A percentile compares a stretch with the other conserved stretches of the same genome.
Evolutionary conservation across 495 filamentous ascomycete species (phyloP).

Genomic region (Aspergillus avenaceus): DNA sequence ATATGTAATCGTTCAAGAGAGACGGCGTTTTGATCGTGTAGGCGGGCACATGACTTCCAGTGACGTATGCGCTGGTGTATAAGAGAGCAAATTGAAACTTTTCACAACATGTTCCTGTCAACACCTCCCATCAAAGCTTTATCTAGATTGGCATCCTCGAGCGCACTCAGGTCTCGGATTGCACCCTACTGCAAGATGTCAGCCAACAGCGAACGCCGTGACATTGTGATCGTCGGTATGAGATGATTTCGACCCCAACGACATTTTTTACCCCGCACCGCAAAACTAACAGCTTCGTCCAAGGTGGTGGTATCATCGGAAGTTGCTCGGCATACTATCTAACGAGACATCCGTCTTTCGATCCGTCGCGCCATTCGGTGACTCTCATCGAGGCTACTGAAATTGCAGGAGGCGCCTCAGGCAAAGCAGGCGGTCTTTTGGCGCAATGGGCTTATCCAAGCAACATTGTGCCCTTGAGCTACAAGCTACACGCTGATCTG

Average conservation of each 20-base stretch:
- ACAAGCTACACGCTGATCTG: constrained; percentile 74
- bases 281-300: constrained; percentile 6
- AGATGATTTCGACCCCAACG: constrained; percentile 7
- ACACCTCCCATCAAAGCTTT: constrained; percentile 1
- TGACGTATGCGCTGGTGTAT: constrained; percentile 25
- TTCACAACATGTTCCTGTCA: background rate
- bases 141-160: constrained; percentile 26
- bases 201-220: constrained; percentile 38
- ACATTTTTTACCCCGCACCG: constrained; percentile 28
- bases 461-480: constrained; percentile 83
- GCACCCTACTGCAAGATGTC: constrained; percentile 31
- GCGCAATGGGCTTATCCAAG: constrained; percentile 90
- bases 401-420: constrained; percentile 87
- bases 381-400: constrained; percentile 85
- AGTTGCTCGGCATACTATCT: constrained; percentile 92
- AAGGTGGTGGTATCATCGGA: constrained; percentile 94
- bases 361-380: constrained; percentile 69
- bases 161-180: constrained; percentile 13
- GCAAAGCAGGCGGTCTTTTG: constrained; percentile 90
- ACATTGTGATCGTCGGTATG: constrained; percentile 70
- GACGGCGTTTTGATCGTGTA: background rate
- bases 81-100: too few relatives aligned
- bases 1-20: background rate
- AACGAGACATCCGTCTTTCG: constrained; percentile 80
- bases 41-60: constrained; percentile 27